Evolutionary conservation across 2,329 filamentous ascomycete genomes (phyloP).

Genomic region (Trichocomaceae sp.): DNA sequence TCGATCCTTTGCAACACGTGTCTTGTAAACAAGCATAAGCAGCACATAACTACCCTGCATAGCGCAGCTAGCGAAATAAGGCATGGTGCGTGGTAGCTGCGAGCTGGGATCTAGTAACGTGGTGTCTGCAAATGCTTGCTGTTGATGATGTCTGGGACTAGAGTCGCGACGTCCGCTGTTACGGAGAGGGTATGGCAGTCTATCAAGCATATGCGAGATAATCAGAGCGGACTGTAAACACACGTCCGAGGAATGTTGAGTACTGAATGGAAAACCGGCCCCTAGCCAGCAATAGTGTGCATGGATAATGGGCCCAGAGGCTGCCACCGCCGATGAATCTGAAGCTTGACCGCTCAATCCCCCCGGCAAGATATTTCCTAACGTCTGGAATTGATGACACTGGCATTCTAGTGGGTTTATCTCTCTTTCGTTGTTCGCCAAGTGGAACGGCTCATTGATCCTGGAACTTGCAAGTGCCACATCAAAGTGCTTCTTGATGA

Average conservation of each 20-base stretch:
- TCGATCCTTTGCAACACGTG: slow-evolving; percentile 30
- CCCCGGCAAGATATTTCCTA: slow-evolving; percentile 23
- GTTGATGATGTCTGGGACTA: slow-evolving; percentile 3
- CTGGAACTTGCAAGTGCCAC: slow-evolving; percentile 28
- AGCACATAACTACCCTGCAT: slow-evolving; percentile 44
- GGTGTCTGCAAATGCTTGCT: slow-evolving; percentile 12
- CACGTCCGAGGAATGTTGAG: slow-evolving; percentile 35
- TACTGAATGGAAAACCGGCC: slow-evolving; percentile 36
- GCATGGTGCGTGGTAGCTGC: slow-evolving; percentile 39
- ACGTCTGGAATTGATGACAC: slow-evolving; percentile 25
- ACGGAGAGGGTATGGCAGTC: slow-evolving; percentile 31
- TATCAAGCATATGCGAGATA: slow-evolving; percentile 38
- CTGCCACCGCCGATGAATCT: slow-evolving; percentile 27
- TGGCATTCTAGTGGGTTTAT: slow-evolving; percentile 28
- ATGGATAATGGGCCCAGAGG: slow-evolving; percentile 21
- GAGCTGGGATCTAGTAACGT: slow-evolving; percentile 15
- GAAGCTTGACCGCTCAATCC: slow-evolving; percentile 29
- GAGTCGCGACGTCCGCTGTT: slow-evolving; percentile 13
- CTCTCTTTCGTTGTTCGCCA: slow-evolving; percentile 16
- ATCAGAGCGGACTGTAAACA: slow-evolving; percentile 36
- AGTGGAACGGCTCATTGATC: slow-evolving; percentile 15
- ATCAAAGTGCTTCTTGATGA: slow-evolving; percentile 42
- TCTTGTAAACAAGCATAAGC: slow-evolving; percentile 42
- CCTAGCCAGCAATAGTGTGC: slow-evolving; percentile 14
- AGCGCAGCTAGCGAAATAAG: slow-evolving; percentile 42